A percentile compares a stretch with the other conserved stretches of the same genome.
These are phyloP conservation scores for Farysia itapuensis DNA, from an alignment of 1,284 basidiomycete genomes.

Conservation along the genomic window DNA sequence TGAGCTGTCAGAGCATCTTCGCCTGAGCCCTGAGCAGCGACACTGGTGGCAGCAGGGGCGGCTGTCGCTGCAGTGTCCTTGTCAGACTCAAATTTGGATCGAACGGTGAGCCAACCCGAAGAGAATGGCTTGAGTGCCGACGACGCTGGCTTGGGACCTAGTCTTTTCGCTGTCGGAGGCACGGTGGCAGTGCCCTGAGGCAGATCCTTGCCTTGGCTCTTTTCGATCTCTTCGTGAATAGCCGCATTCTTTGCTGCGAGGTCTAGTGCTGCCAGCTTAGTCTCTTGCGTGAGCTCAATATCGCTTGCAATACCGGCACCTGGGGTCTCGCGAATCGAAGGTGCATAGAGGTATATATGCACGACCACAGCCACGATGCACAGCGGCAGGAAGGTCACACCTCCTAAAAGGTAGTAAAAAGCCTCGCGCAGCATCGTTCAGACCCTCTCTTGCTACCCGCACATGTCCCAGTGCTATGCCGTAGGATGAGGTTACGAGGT, in stretches of 20 bases:
- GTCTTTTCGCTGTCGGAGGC: constrained; percentile 37
- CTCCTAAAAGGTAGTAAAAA: constrained; percentile 57
- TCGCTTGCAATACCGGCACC: constrained; percentile 19
- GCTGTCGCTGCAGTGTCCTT: constrained; percentile 8
- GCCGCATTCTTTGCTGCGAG: constrained; percentile 41
- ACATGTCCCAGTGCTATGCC: no score
- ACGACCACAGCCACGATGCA: constrained; percentile 27
- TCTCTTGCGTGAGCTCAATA: constrained; percentile 28
- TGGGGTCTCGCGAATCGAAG: constrained; percentile 4
- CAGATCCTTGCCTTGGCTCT: constrained; percentile 23
- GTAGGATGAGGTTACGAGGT: no score
- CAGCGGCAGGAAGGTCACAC: constrained; percentile 55
- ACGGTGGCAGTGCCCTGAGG: constrained; percentile 32
- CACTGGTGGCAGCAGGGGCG: constrained; percentile 8
- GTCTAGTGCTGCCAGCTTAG: constrained; percentile 41
- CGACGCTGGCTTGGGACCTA: constrained; percentile 26
- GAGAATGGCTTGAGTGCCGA: constrained; percentile 28
- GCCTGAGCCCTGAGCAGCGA: constrained; percentile 12
- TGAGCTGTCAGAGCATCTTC: neutral
- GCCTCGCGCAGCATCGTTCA: constrained; percentile 35
- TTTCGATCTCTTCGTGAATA: constrained; percentile 34
- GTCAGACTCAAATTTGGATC: constrained; percentile 35
- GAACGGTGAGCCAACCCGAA: constrained; percentile 45
- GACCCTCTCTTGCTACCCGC: no score
- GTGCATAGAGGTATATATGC: constrained; percentile 30